A percentile compares a stretch with the other conserved stretches of the same genome.
These are phyloP conservation scores for Yamadazyma siamensis DNA, from an alignment of 1,139 yeast genomes.

Conservation along the genomic window DNA sequence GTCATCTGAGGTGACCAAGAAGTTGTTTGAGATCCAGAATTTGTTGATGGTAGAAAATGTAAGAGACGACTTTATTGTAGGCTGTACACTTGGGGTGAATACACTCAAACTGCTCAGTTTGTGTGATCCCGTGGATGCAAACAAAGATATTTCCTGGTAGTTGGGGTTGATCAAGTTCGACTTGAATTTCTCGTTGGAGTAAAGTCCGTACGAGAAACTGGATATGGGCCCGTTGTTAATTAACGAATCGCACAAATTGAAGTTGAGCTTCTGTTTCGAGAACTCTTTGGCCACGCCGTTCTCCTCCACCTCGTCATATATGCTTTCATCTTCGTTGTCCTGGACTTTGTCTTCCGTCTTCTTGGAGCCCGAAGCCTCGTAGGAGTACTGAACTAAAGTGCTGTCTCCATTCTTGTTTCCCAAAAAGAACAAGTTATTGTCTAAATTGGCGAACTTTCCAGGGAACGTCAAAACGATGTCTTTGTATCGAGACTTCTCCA, in stretches of 20 bases:
- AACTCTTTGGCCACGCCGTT: constrained; percentile 32
- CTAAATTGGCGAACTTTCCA: constrained; percentile 32
- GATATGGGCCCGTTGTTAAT: constrained; percentile 74
- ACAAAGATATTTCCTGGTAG: constrained; percentile 58
- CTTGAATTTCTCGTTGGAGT: constrained; percentile 51
- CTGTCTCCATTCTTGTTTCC: constrained; percentile 35
- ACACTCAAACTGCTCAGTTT: constrained; percentile 55
- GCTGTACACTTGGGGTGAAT: constrained; percentile 62
- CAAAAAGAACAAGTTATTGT: constrained; percentile 33
- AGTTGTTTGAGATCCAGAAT: constrained; percentile 66
- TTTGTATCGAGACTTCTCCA: constrained; percentile 20
- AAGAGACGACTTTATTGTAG: constrained; percentile 63
- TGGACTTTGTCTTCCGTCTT: constrained; percentile 13
- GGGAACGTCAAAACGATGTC: constrained; percentile 25
- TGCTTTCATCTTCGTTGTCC: constrained; percentile 22
- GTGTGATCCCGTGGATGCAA: constrained; percentile 69
- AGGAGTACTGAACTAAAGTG: constrained; percentile 30
- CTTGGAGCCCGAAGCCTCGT: constrained; percentile 16
- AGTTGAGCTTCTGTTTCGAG: constrained; percentile 31
- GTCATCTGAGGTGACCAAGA: constrained; percentile 72
- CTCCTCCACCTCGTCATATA: constrained; percentile 28
- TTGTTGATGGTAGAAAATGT: constrained; percentile 74
- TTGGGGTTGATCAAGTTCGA: constrained; percentile 71
- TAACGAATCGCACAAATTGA: constrained; percentile 51
- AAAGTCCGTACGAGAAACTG: constrained; percentile 63